Evolutionary conservation across 2,329 filamentous ascomycete genomes (phyloP), one percentile per base, ranked within the genome.

Genomic region (Claviceps purpurea): DNA sequence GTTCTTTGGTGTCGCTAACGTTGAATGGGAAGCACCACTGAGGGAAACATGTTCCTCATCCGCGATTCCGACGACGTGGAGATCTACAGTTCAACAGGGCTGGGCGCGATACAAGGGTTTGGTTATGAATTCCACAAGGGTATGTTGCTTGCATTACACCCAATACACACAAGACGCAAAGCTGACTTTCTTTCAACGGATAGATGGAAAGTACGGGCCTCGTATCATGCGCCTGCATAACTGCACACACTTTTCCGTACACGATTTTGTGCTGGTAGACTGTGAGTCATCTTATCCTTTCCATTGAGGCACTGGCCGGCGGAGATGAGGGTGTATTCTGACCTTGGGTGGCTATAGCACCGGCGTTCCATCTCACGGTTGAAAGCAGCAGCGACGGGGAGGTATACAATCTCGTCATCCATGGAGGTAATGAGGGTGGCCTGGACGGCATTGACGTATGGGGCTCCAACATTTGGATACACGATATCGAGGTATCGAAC

Each of bases 401-500:
- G n/a, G 47, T 49, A n/a, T 49, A 41, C 20, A 49, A 49, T 38
- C 2, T 49, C 4, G 37, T 49, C 22, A 13, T 49, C 3, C 47
- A 49, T 3, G 47, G 47, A n/a, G 47, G 47, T 10, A 18, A 41
- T 3, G 4, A 11, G 7, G 47, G 47, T 11, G 47, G 47, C 2
- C 14, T 49, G 14, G 47, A 49, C 16, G 47, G 47, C 1, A 18
- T 49, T 13, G 47, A 49, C 11, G 38, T 49, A n/a, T 49, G 47
- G 47, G 47, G 47, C 22, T 41, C 47, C n/a, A 41, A 49, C 37
- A 49, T 49, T n/a, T 49, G 47, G 47, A 24, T 49, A 4, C 47
- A 49, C 47, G 47, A 49, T 41, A 38, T 40, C 18, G 47, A 49
- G 38, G 47, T 49, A 4, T 49, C 47, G 2, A 49, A 49, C 47